Conservation (phyloP, 257 asterid species). For the Solanum peruvianum region DNA sequence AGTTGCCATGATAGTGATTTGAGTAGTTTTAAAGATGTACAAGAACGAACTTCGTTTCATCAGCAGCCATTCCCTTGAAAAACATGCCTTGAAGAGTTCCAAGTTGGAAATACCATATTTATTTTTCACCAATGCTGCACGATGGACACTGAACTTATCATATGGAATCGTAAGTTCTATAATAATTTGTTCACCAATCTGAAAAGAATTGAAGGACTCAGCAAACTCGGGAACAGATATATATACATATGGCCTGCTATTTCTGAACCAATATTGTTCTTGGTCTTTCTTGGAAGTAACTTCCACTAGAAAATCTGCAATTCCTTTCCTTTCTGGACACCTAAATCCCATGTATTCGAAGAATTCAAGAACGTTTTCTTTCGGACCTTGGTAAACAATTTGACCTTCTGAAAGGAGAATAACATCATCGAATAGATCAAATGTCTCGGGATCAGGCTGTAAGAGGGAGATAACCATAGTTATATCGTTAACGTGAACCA, state of each 20-base stretch:
- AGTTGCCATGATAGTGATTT: conserved; percentile 62
- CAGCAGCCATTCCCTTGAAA: conserved; percentile 62
- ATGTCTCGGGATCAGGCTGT: conserved; percentile 85
- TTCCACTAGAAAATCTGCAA: conserved; percentile 80
- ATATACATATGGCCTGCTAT: conserved; percentile 34
- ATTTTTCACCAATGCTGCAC: conserved; percentile 68
- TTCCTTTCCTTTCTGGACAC: conserved; percentile 80
- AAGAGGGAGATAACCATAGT: conserved; percentile 75
- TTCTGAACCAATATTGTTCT: conserved; percentile 59
- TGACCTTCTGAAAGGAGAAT: conserved; percentile 71
- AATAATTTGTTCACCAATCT: conserved; percentile 30
- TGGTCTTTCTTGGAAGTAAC: conserved; percentile 81
- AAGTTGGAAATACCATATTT: conserved; percentile 60
- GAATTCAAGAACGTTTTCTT: conserved; percentile 57
- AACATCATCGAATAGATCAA: conserved; percentile 63
- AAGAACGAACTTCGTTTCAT: conserved; percentile 60
- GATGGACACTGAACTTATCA: conserved; percentile 49
- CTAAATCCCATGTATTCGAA: conserved; percentile 57
- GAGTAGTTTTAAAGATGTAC: conserved; percentile 66
- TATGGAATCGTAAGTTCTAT: conserved; percentile 49
- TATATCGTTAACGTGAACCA: conserved; percentile 68
- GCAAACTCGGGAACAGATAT: conserved; percentile 49
- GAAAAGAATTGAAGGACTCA: conserved; percentile 42
- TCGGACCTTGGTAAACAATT: conserved; percentile 74
- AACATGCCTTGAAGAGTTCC: conserved; percentile 65